A percentile compares a stretch with the other conserved stretches of the same genome.
Conservation (phyloP, 768 basidiomycete species). For the Hericium coralloides region DNA sequence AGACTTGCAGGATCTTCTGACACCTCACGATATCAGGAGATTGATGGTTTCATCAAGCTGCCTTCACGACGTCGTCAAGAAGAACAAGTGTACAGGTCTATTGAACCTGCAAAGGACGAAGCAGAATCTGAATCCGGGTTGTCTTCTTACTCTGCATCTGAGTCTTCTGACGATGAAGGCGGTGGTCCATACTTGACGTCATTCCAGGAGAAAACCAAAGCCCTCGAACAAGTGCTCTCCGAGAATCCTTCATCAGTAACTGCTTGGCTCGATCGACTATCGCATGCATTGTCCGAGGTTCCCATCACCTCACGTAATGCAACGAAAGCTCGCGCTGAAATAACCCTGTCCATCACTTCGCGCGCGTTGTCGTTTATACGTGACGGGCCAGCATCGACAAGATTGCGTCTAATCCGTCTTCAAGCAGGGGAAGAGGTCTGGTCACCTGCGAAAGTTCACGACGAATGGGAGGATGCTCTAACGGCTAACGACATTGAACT, state of each 20-base stretch:
- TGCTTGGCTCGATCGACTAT: constrained; percentile 57
- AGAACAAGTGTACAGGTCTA: constrained; percentile 42
- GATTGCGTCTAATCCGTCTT: constrained; percentile 55
- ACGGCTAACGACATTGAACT: constrained; percentile 43
- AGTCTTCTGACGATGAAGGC: constrained; percentile 5
- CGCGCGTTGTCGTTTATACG: constrained; percentile 55
- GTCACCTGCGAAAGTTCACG: constrained; percentile 41
- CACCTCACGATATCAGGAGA: constrained; percentile 45
- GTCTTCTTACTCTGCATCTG: constrained; percentile 11
- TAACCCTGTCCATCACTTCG: constrained; percentile 54
- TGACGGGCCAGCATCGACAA: constrained; percentile 37
- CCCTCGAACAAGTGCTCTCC: constrained; percentile 46
- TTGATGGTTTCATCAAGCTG: constrained; percentile 59
- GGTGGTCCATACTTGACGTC: constrained; percentile 17
- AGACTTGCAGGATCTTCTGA: constrained; percentile 32
- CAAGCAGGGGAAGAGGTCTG: constrained; percentile 68
- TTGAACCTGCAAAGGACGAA: constrained; percentile 23
- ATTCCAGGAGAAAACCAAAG: constrained; percentile 49
- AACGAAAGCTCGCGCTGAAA: constrained; percentile 57
- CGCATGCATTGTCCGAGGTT: constrained; percentile 52
- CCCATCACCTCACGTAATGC: constrained; percentile 63
- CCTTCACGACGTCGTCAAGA: constrained; percentile 29
- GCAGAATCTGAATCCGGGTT: constrained; percentile 29
- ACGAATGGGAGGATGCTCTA: constrained; percentile 67
- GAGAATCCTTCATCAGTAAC: constrained; percentile 41